Conservation (phyloP, 306 rosid species). For the Cucurbita pepo region DNA sequence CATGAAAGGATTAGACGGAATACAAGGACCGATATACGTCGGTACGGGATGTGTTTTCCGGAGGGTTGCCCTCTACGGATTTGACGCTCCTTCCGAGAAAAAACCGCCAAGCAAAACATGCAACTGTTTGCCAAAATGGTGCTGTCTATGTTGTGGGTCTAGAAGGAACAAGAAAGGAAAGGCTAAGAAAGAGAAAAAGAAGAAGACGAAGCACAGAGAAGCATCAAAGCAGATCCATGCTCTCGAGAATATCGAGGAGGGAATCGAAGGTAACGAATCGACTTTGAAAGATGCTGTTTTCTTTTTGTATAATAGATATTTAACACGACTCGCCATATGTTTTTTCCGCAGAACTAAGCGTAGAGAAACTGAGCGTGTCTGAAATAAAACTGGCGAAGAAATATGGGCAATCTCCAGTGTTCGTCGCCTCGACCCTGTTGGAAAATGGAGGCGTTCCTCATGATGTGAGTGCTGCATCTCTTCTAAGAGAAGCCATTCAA, state of each 20-base stretch:
- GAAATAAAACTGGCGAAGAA: constrained; percentile 75
- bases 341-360: constrained; percentile 36
- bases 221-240: constrained; percentile 95
- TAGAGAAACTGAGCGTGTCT: constrained; percentile 27
- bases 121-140: constrained; percentile 94
- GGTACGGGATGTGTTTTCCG: constrained; percentile 98
- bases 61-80: constrained; percentile 80
- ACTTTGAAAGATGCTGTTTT: background rate
- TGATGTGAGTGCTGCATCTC: constrained; percentile 60
- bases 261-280: constrained; percentile 42
- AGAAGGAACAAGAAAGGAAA: constrained; percentile 58
- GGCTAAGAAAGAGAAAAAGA: constrained; percentile 50
- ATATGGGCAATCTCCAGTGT: constrained; percentile 90
- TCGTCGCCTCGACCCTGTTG: constrained; percentile 52
- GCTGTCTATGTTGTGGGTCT: constrained; percentile 45
- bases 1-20: constrained; percentile 93
- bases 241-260: constrained; percentile 85
- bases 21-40: constrained; percentile 94
- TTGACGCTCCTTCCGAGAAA: constrained; percentile 75
- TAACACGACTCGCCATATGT: background rate
- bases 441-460: constrained; percentile 74
- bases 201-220: constrained; percentile 72
- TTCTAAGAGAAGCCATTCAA: constrained; percentile 81
- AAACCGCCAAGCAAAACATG: constrained; percentile 83
- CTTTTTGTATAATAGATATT: background rate